These are phyloP conservation scores for Aspergillus terreus DNA, from an alignment of 2,329 filamentous ascomycete genomes.

Conservation along the genomic window DNA sequence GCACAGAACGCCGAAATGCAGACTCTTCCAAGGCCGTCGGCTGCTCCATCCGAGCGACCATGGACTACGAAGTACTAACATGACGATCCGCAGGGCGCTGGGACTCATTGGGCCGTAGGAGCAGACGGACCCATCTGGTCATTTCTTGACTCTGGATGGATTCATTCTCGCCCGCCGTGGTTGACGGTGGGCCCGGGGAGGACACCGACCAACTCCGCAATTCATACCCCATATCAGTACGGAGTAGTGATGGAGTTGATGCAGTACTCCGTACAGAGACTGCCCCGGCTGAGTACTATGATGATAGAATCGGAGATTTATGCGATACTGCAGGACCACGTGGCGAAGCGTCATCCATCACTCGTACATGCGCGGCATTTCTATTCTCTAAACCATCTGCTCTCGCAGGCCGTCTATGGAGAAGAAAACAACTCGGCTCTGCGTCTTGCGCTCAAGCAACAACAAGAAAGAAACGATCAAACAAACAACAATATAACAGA, in stretches of 20 bases:
- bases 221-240: not conserved
- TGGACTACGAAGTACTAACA: not conserved
- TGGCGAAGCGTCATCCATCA: too few relatives aligned
- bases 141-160: not conserved
- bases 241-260: too few relatives aligned
- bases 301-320: too few relatives aligned
- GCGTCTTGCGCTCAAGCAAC: not conserved
- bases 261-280: too few relatives aligned
- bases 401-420: not conserved
- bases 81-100: not conserved
- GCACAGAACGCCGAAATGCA: not conserved
- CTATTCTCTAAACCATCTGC: constrained; percentile 1
- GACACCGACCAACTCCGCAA: not conserved
- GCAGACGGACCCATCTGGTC: not conserved
- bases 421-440: not conserved
- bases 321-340: too few relatives aligned
- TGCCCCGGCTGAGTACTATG: too few relatives aligned
- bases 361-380: too few relatives aligned
- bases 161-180: not conserved
- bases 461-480: not conserved
- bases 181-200: not conserved
- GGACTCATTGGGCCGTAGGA: not conserved
- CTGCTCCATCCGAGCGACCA: not conserved
- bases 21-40: not conserved
- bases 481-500: not conserved